phyloP scores from a whole-genome alignment of 306 rosid genomes.

The Corylus avellana region DNA sequence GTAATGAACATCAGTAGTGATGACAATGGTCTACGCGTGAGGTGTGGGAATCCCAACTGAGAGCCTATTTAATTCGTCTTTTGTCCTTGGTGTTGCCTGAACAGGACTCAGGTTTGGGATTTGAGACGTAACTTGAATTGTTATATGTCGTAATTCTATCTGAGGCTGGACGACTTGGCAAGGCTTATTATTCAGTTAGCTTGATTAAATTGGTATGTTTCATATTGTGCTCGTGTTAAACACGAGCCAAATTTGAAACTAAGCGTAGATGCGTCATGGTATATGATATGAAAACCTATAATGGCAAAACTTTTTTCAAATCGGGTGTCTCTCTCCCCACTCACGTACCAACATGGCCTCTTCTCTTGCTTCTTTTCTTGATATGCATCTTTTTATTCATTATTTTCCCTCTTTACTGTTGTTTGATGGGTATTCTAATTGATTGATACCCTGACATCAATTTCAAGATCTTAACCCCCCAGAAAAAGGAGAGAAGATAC shows the following conservation, averaged over 20 bases:
- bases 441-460: background rate
- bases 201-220: background rate
- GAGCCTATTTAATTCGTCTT: background rate
- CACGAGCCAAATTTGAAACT: background rate
- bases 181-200: background rate
- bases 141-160: background rate
- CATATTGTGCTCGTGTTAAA: background rate
- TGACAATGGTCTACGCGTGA: background rate
- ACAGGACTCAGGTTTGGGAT: background rate
- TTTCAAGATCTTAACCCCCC: background rate
- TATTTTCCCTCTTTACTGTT: background rate
- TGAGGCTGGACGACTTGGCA: background rate
- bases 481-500: background rate
- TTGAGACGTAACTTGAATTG: background rate
- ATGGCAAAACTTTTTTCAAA: background rate
- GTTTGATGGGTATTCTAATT: background rate
- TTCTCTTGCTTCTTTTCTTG: background rate
- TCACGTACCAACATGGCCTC: background rate
- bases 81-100: background rate
- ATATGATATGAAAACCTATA: background rate
- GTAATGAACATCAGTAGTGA: too few relatives aligned
- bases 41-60: background rate
- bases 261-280: background rate
- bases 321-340: background rate
- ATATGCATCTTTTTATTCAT: background rate